Conservation (phyloP, 2,329 filamentous ascomycete genomes). For the Colletotrichum salicis region DNA sequence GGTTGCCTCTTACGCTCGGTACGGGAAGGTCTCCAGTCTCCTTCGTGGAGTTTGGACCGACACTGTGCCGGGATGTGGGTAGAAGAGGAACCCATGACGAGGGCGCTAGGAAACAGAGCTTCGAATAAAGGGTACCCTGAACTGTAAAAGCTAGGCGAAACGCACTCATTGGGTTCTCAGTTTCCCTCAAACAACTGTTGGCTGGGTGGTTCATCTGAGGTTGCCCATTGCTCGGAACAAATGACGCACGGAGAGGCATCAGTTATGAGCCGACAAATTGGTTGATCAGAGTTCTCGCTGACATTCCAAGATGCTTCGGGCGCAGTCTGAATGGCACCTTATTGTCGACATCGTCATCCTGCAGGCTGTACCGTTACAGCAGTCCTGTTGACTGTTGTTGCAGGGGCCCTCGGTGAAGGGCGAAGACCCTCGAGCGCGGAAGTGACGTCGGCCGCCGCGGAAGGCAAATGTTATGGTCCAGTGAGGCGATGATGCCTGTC, state of each 20-base stretch:
- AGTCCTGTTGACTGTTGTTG: background rate
- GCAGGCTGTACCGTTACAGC: background rate
- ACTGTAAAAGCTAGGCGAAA: background rate
- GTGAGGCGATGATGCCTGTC: conserved; percentile 21
- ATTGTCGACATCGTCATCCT: conserved; percentile 14
- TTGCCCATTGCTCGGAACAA: background rate
- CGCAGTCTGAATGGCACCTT: background rate
- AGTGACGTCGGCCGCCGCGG: conserved; percentile 25
- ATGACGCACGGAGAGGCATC: conserved; percentile 2
- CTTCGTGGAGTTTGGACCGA: background rate
- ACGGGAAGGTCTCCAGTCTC: background rate
- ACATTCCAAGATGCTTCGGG: background rate
- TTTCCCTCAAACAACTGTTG: background rate
- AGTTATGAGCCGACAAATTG: background rate
- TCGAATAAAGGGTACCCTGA: background rate
- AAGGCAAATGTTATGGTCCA: conserved; percentile 9
- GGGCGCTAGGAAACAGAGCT: background rate
- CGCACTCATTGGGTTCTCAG: background rate
- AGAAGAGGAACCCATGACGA: conserved; percentile 14
- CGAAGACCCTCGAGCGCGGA: conserved; percentile 17
- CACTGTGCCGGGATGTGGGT: conserved; percentile 10
- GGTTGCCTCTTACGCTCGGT: background rate
- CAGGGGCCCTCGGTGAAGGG: background rate
- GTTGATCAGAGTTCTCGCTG: background rate
- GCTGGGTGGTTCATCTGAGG: conserved; percentile 21